Evolutionary conservation across 257 asterid genomes (phyloP), one percentile per base, ranked within the genome.

Genomic region (Echium plantagineum): DNA sequence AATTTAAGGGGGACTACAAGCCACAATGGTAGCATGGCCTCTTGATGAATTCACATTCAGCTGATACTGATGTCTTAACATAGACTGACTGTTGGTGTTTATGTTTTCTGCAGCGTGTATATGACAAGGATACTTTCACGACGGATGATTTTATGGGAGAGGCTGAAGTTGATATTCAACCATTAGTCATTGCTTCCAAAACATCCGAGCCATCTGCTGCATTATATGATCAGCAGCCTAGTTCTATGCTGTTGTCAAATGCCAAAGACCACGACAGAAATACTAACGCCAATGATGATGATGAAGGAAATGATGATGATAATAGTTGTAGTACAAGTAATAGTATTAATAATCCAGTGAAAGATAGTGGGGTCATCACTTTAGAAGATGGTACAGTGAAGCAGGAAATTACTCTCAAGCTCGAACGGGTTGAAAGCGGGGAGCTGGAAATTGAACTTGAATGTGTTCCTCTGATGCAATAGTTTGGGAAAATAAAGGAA

Each of bases 141-240:
- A 75, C 96, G 0, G 98, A 90, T 20, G 98, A 87, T 69, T 90
- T 83, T 61, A 90, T 90, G 97, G 97, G 97, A 58, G 87, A 84
- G 26, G 95, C 96, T 2, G 97, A 87, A 81, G 78, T 90, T 6
- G 86, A 90, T 52, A 87, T 90, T 55, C 89, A 90, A 57, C 95
- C 95, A 0, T 68, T 90, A 42, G 84, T 90, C 54, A 67, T 79
- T 21, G 95, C 98, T 48, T 96, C 96, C 52, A 83, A 71, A 73
- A 94, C 96, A 52, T 74, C 79, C 0, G 95, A 87, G 16, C 16
- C 17, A 73, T 10, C 21, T 13, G 10, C 60, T 21, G 16, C 60
- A 21, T 22, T 56, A 0, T 35, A 69, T 21, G 94, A 89, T 57
- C 49, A 42, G 0, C 49, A 42, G 16, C 2, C 49, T 3, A 10